phyloP scores from a whole-genome alignment of 805 yeast species.

The Candida awuae region DNA sequence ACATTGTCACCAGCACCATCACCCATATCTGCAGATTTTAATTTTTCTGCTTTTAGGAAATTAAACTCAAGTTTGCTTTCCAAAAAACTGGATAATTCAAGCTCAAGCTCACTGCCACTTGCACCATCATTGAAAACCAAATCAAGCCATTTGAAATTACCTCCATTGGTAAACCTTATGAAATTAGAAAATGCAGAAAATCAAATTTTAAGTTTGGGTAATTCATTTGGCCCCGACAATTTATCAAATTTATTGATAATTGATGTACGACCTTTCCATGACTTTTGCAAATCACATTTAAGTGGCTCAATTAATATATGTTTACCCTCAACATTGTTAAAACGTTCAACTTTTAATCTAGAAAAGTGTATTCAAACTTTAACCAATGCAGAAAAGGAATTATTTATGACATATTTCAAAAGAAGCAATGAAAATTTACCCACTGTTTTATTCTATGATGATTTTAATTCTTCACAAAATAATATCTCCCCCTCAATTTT shows the following conservation, averaged over 20 bases:
- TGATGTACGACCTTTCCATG: conserved; percentile 78
- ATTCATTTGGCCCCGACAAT: conserved; percentile 20
- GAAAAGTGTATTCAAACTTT: conserved; percentile 54
- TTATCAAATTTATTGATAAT: conserved; percentile 38
- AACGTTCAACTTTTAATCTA: conserved; percentile 64
- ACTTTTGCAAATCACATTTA: conserved; percentile 53
- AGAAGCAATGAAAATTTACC: conserved; percentile 29
- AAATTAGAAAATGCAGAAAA: conserved; percentile 14
- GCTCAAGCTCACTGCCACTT: conserved; percentile 12
- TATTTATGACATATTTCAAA: conserved; percentile 33
- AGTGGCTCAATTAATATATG: conserved; percentile 64
- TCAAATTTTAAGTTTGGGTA: conserved; percentile 14
- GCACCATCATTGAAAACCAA: conserved; percentile 18
- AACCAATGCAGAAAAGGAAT: conserved; percentile 41
- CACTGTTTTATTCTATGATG: conserved; percentile 46
- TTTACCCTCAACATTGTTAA: conserved; percentile 81
- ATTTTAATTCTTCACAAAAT: conserved; percentile 24
- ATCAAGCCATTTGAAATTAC: conserved; percentile 18
- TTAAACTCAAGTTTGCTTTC: conserved; percentile 3
- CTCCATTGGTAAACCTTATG: conserved; percentile 18
- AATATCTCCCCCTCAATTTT: conserved; percentile 33
- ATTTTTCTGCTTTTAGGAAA: not conserved
- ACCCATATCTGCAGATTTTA: conserved; percentile 1
- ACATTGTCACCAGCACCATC: not conserved
- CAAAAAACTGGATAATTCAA: conserved; percentile 13